These are phyloP conservation scores for Mortierella sp. DNA, from an alignment of 371 early-diverging fungal species.

Conservation along the genomic window DNA sequence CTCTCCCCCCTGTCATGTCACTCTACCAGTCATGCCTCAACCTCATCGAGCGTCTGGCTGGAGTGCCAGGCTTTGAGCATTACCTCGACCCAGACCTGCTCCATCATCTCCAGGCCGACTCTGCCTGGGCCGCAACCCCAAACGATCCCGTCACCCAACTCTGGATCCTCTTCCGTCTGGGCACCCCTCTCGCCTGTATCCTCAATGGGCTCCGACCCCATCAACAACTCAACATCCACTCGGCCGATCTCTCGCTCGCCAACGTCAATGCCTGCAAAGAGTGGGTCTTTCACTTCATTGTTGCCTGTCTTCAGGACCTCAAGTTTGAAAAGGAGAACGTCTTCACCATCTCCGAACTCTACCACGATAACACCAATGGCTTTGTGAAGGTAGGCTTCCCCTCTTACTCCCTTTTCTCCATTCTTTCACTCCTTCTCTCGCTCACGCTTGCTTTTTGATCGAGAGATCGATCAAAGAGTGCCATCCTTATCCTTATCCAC, in stretches of 20 bases:
- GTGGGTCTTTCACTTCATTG: conserved; percentile 82
- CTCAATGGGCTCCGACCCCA: conserved; percentile 60
- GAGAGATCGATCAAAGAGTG: background rate
- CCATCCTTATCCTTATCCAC: background rate
- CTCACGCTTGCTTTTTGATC: background rate
- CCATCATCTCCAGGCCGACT: conserved; percentile 51
- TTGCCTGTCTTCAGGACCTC: conserved; percentile 77
- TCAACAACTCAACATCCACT: conserved; percentile 65
- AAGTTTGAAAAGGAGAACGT: conserved; percentile 80
- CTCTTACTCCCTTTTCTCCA: background rate
- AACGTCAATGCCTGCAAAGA: conserved; percentile 86
- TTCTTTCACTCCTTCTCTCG: background rate
- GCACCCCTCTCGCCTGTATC: conserved; percentile 78
- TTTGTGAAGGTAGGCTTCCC: conserved; percentile 87
- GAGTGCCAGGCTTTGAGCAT: conserved; percentile 71
- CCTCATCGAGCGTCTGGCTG: conserved; percentile 69
- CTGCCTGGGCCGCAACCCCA: conserved; percentile 42
- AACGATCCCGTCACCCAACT: conserved; percentile 88
- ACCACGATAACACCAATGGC: conserved; percentile 94
- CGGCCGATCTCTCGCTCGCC: conserved; percentile 67
- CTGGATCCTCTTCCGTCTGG: conserved; percentile 90
- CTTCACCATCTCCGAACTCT: conserved; percentile 91
- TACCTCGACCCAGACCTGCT: conserved; percentile 64
- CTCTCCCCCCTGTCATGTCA: conserved; percentile 57
- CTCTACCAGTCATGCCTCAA: conserved; percentile 76